Evolutionary conservation across 805 yeast species (phyloP).

Genomic region (Saturnispora kantuleensis): DNA sequence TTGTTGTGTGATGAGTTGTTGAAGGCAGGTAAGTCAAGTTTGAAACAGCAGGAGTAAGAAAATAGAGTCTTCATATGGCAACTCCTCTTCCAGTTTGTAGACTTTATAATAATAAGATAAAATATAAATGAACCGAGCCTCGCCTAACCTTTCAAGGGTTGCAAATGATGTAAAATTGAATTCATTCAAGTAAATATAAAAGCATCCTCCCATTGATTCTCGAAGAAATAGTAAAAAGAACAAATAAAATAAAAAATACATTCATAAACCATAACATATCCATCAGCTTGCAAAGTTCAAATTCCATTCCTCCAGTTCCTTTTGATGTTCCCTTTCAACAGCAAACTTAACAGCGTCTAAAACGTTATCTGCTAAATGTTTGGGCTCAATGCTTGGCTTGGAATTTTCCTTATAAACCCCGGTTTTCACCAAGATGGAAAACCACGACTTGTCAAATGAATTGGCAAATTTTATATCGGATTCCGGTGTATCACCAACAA

Average conservation of each 20-base stretch:
- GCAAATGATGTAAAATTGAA: no score
- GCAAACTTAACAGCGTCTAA: constrained; percentile 78
- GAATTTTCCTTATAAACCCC: constrained; percentile 82
- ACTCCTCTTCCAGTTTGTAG: not conserved
- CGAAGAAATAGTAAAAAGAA: not conserved
- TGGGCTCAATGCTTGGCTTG: constrained; percentile 69
- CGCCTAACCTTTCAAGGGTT: no score
- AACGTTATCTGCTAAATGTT: constrained; percentile 61
- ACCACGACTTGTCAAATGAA: constrained; percentile 78
- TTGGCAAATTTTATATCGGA: constrained; percentile 82
- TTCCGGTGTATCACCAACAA: constrained; percentile 87
- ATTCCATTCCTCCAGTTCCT: constrained; percentile 71
- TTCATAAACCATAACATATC: not conserved
- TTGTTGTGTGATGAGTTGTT: constrained; percentile 90
- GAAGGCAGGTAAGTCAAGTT: constrained; percentile 92
- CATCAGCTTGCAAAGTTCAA: constrained; percentile 21
- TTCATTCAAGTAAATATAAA: not conserved
- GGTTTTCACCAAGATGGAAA: constrained; percentile 73
- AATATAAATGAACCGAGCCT: not conserved
- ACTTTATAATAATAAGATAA: not conserved
- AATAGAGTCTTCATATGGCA: not conserved
- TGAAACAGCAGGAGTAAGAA: constrained; percentile 39
- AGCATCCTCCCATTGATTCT: not conserved
- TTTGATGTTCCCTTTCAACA: constrained; percentile 67
- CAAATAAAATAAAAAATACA: not conserved